Conservation (phyloP, 108 stramenopile species). For the Skeletonema tropicum region DNA sequence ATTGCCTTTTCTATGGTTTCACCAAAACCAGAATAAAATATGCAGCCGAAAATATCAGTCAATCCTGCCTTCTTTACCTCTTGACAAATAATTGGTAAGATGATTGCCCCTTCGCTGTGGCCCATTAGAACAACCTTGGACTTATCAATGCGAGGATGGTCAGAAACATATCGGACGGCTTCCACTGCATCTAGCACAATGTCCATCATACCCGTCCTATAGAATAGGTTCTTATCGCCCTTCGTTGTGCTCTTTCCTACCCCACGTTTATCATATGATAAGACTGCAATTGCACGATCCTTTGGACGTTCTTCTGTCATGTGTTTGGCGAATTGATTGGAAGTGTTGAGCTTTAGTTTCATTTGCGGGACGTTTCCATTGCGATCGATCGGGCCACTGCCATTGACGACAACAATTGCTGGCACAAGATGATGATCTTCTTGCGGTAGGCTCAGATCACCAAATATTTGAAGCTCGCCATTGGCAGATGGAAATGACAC, state of each 20-base stretch:
- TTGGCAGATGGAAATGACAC: constrained; percentile 31
- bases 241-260: constrained; percentile 34
- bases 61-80: constrained; percentile 16
- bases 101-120: constrained; percentile 41
- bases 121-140: constrained; percentile 31
- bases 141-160: constrained; percentile 26
- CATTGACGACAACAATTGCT: constrained; percentile 31
- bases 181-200: constrained; percentile 44
- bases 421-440: constrained; percentile 3
- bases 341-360: constrained; percentile 35
- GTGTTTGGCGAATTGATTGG: constrained; percentile 35
- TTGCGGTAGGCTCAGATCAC: constrained; percentile 27
- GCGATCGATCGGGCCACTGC: constrained; percentile 47
- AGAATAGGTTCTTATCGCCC: constrained; percentile 35
- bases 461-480: constrained; percentile 7
- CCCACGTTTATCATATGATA: constrained; percentile 51
- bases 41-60: constrained; percentile 29
- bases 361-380: constrained; percentile 34
- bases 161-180: constrained; percentile 27
- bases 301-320: background rate
- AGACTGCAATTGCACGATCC: constrained; percentile 29
- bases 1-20: constrained; percentile 28
- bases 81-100: constrained; percentile 29
- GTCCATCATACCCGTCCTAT: constrained; percentile 42
- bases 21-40: constrained; percentile 36